Evolutionary conservation across 1,284 basidiomycete species (phyloP).

Genomic region (Microbotryum silenes-acaulis): DNA sequence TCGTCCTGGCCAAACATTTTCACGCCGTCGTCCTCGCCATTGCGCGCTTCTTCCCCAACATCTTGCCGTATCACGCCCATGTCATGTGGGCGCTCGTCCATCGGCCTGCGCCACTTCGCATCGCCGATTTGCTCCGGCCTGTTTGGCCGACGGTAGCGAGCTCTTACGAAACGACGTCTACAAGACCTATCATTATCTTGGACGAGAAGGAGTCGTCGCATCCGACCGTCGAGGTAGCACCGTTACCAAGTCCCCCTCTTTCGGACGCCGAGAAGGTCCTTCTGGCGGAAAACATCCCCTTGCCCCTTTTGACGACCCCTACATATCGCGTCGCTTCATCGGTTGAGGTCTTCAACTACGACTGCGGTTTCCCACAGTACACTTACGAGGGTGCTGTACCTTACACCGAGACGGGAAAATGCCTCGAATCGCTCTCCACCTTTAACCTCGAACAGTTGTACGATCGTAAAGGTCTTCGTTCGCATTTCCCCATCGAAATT

Average conservation of each 20-base stretch:
- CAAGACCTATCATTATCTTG: no score
- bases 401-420: slow-evolving; percentile 45
- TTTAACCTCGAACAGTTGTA: slow-evolving; percentile 67
- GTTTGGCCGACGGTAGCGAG: not conserved
- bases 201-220: no score
- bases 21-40: slow-evolving; percentile 24
- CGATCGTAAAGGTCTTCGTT: slow-evolving; percentile 63
- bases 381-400: slow-evolving; percentile 44
- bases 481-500: slow-evolving; percentile 91
- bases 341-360: slow-evolving; percentile 36
- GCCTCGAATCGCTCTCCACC: slow-evolving; percentile 62
- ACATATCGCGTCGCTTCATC: slow-evolving; percentile 21
- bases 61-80: slow-evolving; percentile 32
- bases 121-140: not conserved
- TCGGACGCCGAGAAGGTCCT: not conserved
- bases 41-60: slow-evolving; percentile 17
- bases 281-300: not conserved
- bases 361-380: slow-evolving; percentile 38
- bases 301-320: slow-evolving; percentile 24
- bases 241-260: slow-evolving; percentile 1
- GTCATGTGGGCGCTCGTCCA: slow-evolving; percentile 27
- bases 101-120: slow-evolving; percentile 22
- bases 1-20: slow-evolving; percentile 17
- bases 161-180: no score
- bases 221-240: not conserved